These are phyloP conservation scores for Tetrapisispora phaffii DNA, from an alignment of 805 yeast species.

Conservation along the genomic window DNA sequence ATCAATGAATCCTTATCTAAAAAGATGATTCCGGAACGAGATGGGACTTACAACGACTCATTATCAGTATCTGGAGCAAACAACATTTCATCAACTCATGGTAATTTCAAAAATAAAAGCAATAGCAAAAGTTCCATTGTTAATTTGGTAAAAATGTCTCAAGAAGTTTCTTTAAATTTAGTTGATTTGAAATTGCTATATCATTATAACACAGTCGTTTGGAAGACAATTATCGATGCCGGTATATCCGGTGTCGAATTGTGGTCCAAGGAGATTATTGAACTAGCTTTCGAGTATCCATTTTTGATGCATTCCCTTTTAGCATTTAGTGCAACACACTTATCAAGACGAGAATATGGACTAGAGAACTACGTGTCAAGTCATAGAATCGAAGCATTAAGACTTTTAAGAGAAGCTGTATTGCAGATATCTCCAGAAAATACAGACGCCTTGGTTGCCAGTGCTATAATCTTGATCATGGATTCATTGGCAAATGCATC, in stretches of 20 bases:
- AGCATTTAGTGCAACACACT: conserved; percentile 87
- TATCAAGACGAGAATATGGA: conserved; percentile 66
- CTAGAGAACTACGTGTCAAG: conserved; percentile 72
- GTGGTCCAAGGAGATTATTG: conserved; percentile 84
- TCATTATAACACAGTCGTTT: conserved; percentile 77
- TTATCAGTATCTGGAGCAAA: neutral
- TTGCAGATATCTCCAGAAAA: conserved; percentile 72
- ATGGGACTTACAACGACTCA: neutral
- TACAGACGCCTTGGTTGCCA: conserved; percentile 88
- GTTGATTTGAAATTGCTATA: conserved; percentile 75
- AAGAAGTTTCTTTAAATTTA: conserved; percentile 43
- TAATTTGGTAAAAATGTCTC: conserved; percentile 4
- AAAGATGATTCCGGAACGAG: neutral
- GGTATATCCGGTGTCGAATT: conserved; percentile 74
- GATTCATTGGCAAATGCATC: conserved; percentile 92
- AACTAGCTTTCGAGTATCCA: conserved; percentile 78
- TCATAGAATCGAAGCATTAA: conserved; percentile 80
- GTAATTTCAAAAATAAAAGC: neutral
- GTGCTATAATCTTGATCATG: conserved; percentile 81
- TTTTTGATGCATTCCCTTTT: conserved; percentile 85
- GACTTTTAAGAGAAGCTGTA: conserved; percentile 76
- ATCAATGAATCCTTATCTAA: neutral
- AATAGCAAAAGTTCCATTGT: conserved; percentile 7
- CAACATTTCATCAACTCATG: conserved; percentile 1
- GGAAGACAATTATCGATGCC: conserved; percentile 80